Conservation (phyloP, 495 filamentous ascomycete species). For the Penicillium daleae region DNA sequence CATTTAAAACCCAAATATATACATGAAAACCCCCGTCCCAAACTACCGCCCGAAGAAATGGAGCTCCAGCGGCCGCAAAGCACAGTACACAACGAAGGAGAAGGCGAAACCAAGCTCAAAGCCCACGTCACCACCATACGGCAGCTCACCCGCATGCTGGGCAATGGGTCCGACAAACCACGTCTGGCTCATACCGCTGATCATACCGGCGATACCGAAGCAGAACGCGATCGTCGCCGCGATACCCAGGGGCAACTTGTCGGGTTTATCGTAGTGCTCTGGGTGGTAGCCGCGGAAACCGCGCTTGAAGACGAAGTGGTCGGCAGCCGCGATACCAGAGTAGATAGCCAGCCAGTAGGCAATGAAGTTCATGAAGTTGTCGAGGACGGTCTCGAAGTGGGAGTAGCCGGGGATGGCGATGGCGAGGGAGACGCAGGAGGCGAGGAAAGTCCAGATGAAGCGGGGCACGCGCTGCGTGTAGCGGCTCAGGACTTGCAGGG, state of each 20-base stretch:
- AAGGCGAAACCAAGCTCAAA: slow-evolving; percentile 67
- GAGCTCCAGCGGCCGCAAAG: slow-evolving; percentile 42
- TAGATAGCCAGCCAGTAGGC: slow-evolving; percentile 89
- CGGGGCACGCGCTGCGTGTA: slow-evolving; percentile 71
- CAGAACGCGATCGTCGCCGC: slow-evolving; percentile 69
- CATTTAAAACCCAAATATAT: slow-evolving; percentile 20
- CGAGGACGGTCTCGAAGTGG: slow-evolving; percentile 70
- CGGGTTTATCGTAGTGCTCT: slow-evolving; percentile 61
- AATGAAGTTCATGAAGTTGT: slow-evolving; percentile 80
- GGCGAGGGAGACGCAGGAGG: slow-evolving; percentile 70
- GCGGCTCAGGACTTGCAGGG: slow-evolving; percentile 70
- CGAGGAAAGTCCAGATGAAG: slow-evolving; percentile 75
- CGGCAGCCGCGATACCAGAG: slow-evolving; percentile 68
- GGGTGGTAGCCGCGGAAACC: slow-evolving; percentile 64
- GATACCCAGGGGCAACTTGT: slow-evolving; percentile 69
- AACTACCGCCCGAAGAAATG: slow-evolving; percentile 41
- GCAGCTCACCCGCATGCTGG: slow-evolving; percentile 57
- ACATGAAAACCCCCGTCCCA: slow-evolving; percentile 5
- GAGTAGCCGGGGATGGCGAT: slow-evolving; percentile 79
- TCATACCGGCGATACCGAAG: slow-evolving; percentile 71
- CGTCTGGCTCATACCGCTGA: slow-evolving; percentile 75
- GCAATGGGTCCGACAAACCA: slow-evolving; percentile 80
- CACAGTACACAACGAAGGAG: slow-evolving; percentile 35
- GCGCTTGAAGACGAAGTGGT: slow-evolving; percentile 78
- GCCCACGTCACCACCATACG: slow-evolving; percentile 71